A percentile compares a stretch with the other conserved stretches of the same genome.
Conservation (phyloP, 192 early-diverging fungal genomes). For the Coemansia sp. region DNA sequence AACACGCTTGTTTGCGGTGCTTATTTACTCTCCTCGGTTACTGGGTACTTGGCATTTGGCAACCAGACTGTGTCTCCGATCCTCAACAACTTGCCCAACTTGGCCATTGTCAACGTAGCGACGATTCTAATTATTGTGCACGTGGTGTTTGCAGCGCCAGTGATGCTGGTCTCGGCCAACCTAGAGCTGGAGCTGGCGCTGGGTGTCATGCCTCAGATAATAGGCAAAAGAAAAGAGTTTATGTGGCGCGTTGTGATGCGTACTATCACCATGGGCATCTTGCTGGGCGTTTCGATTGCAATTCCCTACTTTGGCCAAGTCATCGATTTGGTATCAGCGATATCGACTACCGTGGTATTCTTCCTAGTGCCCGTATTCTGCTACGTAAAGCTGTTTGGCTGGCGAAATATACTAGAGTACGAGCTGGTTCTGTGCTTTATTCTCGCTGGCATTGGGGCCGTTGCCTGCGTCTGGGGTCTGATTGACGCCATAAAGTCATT, state of each 20-base stretch:
- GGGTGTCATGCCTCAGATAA: slow-evolving; percentile 62
- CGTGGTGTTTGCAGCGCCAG: slow-evolving; percentile 79
- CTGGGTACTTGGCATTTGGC: slow-evolving; percentile 79
- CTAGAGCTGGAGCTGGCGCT: slow-evolving; percentile 73
- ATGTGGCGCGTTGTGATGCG: slow-evolving; percentile 62
- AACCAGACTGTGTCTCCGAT: slow-evolving; percentile 69
- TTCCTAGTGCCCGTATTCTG: slow-evolving; percentile 82
- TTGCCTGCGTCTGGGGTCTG: slow-evolving; percentile 52
- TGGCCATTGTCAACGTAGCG: slow-evolving; percentile 62
- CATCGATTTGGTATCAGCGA: slow-evolving; percentile 78
- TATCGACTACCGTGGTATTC: slow-evolving; percentile 78
- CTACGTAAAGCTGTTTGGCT: slow-evolving; percentile 75
- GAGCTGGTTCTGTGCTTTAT: slow-evolving; percentile 44
- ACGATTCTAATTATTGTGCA: slow-evolving; percentile 79
- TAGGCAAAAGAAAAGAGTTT: slow-evolving; percentile 59
- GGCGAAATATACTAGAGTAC: slow-evolving; percentile 49
- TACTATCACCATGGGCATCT: slow-evolving; percentile 61
- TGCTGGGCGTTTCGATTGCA: slow-evolving; percentile 65
- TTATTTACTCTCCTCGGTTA: slow-evolving; percentile 69
- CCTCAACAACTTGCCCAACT: slow-evolving; percentile 68
- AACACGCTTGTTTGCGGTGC: slow-evolving; percentile 68
- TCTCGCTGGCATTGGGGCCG: slow-evolving; percentile 31
- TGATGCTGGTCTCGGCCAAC: slow-evolving; percentile 74
- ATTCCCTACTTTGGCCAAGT: slow-evolving; percentile 85
- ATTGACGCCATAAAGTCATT: slow-evolving; percentile 50